Evolutionary conservation across 2,329 filamentous ascomycete genomes (phyloP), one percentile per base, ranked within the genome.

Genomic region (Tolypocladium endophyticum): DNA sequence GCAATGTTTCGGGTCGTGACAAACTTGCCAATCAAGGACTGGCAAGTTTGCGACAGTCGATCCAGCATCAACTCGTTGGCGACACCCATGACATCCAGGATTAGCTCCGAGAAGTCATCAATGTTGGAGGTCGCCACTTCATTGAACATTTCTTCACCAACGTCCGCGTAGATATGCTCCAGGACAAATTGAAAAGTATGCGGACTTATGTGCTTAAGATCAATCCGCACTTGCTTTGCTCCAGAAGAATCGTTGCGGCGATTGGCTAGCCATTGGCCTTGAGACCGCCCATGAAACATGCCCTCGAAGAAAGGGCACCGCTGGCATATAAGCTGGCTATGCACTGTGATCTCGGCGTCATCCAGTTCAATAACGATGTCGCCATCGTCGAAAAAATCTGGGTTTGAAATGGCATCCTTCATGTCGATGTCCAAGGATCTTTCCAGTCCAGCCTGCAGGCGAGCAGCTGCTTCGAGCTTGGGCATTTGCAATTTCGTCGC

Each of bases 41-140:
- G 94, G 71, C 94, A 97, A 35, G 95, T 86, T 70, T 96, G 90
- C 6, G 90, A 91, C 6, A 99, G 77, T 8, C 92, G 83, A 70
- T 97, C 92, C 55, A 99, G 81, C 92, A 99, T 97, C 60, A 99
- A 77, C 72, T 99, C 93, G 69, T 99, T 94, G 16, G 92, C 91
- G 58, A 90, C 87, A 59, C 86, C 86, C 82, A 97, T 87, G 53
- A 97, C 89, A 66, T 96, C 92, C 75, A 97, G 82, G 11, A 97
- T 81, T n/a, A 94, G 78, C 66, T 97, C 92, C 5, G 92, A 85
- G 63, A 96, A 92, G 54, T 92, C 88, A 64, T 97, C 92, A 7
- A 96, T 74, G 61, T 87, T 86, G 20, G 83, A 77, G 41, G 84
- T 82, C 20, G 88, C 82, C 6, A 94, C 82, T 38, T 88, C 79